Percentiles rank a stretch among this genome's conserved stretches.
Evolutionary conservation across 768 basidiomycete species (phyloP).

Genomic region (Phylloporus sp.): DNA sequence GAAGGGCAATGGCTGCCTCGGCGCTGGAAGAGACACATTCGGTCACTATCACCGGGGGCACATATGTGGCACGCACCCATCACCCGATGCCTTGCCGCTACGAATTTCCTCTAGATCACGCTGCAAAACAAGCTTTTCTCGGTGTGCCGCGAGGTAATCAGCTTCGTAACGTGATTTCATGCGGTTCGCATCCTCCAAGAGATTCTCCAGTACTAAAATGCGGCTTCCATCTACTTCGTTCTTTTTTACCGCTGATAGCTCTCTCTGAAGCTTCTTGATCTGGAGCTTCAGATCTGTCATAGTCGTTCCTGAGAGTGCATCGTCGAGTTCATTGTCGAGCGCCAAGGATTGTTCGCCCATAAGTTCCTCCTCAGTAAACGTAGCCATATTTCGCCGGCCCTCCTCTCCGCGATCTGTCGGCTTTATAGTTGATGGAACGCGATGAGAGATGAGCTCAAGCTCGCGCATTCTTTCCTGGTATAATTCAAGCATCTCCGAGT

Average conservation of each 20-base stretch:
- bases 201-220: constrained; percentile 82
- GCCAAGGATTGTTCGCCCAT: constrained; percentile 52
- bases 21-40: constrained; percentile 43
- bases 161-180: constrained; percentile 87
- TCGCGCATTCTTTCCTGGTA: constrained; percentile 91
- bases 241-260: constrained; percentile 70
- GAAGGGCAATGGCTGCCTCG: constrained; percentile 84
- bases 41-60: background rate
- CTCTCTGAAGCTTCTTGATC: constrained; percentile 75
- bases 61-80: constrained; percentile 53
- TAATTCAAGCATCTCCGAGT: constrained; percentile 80
- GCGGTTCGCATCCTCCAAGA: constrained; percentile 86
- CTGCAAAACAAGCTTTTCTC: constrained; percentile 77
- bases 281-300: constrained; percentile 92
- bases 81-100: constrained; percentile 77
- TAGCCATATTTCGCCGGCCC: constrained; percentile 19
- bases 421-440: constrained; percentile 36
- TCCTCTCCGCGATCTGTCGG: constrained; percentile 19
- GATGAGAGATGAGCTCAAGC: constrained; percentile 67
- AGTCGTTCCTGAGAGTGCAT: constrained; percentile 76
- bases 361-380: constrained; percentile 46
- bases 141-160: constrained; percentile 81
- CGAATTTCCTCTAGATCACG: constrained; percentile 85
- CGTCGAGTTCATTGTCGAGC: constrained; percentile 82
- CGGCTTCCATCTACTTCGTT: constrained; percentile 75